Evolutionary conservation across 1,284 basidiomycete genomes (phyloP), one percentile per base, ranked within the genome.

Genomic region (Lignosus rhinocerotis): DNA sequence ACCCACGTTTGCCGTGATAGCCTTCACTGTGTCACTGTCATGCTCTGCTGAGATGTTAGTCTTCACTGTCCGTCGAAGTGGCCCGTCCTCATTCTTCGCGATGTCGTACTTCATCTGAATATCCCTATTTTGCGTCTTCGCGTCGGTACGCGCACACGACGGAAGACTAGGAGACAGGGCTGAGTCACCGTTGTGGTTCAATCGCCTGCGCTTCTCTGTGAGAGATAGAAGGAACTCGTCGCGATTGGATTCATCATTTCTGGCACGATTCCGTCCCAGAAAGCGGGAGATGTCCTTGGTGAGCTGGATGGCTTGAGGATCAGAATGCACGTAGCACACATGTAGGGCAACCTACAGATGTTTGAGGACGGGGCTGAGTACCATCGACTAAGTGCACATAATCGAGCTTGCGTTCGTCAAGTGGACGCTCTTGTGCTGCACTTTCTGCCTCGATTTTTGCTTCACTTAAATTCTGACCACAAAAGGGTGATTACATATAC

Each of bases 41-140:
- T 21, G 41, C 9, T 41, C 10, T 17, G 21, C 8, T 12, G 43
- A 30, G 11, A 25, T 8, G 43, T 59, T 53, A 30, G 46, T 56
- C 51, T 72, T 72, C 58, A 85, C 70, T 0, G 88, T 91, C 61
- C 84, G 78, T 36, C 82, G 78, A 43, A 92, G 73, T 0, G 90
- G 89, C 0, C 89, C 90, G 41, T 88, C 88, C 55, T 86, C 86
- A 61, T 92, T 91, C 72, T 85, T 89, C 25, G 86, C 87, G 57
- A 92, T 87, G 68, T 92, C 90, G 62, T 91, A 92, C 69, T 88
- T 89, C 79, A 92, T 90, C 68, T 92, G 90, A 0, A 82, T 72
- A 56, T 90, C 87, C 50, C 90, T 76, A 67, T 92, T 82, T 36
- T 90, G 75, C 0, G 78, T 74, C 67, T 84, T 88, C 30, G 89